Conservation (phyloP, 2,329 filamentous ascomycete species). For the Fusarium lateritium region DNA sequence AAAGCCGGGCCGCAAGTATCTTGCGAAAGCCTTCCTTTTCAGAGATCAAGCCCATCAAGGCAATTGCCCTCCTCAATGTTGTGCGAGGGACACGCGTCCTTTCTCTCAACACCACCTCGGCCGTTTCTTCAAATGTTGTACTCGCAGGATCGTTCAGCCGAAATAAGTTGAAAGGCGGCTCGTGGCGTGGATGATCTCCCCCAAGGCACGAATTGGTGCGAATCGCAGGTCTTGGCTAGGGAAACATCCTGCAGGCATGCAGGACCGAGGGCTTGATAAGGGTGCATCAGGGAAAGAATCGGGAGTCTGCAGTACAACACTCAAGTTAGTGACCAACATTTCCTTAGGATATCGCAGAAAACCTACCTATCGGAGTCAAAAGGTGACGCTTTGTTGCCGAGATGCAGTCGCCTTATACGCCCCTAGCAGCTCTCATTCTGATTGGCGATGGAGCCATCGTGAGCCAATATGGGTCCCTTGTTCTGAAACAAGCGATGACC, state of each 20-base stretch:
- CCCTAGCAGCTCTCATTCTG: neutral
- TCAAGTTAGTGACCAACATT: neutral
- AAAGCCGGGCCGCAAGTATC: neutral
- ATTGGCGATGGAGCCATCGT: neutral
- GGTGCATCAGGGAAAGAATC: neutral
- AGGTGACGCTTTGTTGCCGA: neutral
- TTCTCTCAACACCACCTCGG: neutral
- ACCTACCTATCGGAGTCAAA: neutral
- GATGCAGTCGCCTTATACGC: neutral
- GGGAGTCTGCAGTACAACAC: neutral
- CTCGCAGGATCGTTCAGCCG: neutral
- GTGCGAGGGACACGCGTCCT: slow-evolving; percentile 2
- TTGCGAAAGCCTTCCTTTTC: slow-evolving; percentile 1
- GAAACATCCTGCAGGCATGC: neutral
- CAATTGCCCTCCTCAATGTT: neutral
- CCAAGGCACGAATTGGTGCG: neutral
- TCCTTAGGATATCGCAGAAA: neutral
- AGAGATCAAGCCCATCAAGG: neutral
- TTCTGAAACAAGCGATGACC: neutral
- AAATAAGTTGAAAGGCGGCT: neutral
- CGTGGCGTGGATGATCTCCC: neutral
- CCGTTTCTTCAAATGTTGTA: neutral
- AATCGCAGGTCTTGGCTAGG: neutral
- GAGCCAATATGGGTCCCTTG: too few relatives aligned
- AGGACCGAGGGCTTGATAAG: neutral